A percentile compares a stretch with the other conserved stretches of the same genome.
These are phyloP conservation scores for Tylopilus sp. DNA, from an alignment of 768 basidiomycete species.

Conservation along the genomic window DNA sequence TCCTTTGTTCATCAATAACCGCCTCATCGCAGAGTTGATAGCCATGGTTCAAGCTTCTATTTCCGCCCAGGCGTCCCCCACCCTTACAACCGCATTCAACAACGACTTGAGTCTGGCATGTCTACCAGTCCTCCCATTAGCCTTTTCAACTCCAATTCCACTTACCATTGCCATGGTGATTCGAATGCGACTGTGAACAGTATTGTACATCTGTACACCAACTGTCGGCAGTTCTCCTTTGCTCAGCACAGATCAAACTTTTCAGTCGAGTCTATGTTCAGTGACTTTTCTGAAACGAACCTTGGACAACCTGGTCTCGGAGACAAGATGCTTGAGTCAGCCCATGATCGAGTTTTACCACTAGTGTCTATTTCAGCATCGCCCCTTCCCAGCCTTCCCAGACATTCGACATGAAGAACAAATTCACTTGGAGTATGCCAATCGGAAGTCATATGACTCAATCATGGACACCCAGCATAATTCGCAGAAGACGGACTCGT, in stretches of 20 bases:
- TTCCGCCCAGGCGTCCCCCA: slow-evolving; percentile 39
- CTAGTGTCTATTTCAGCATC: slow-evolving; percentile 65
- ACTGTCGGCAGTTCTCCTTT: slow-evolving; percentile 57
- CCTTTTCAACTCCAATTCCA: slow-evolving; percentile 66
- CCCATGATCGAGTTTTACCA: slow-evolving; percentile 47
- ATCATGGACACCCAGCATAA: slow-evolving; percentile 53
- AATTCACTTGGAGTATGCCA: slow-evolving; percentile 19
- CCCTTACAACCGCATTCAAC: slow-evolving; percentile 47
- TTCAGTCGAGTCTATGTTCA: slow-evolving; percentile 64
- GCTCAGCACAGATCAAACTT: slow-evolving; percentile 51
- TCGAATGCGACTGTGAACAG: slow-evolving; percentile 60
- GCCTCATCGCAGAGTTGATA: slow-evolving; percentile 58
- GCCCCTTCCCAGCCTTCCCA: slow-evolving; percentile 45
- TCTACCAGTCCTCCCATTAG: slow-evolving; percentile 67
- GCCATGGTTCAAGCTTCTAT: slow-evolving; percentile 77
- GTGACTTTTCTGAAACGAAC: slow-evolving; percentile 56
- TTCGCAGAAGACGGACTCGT: slow-evolving; percentile 43
- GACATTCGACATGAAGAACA: slow-evolving; percentile 15
- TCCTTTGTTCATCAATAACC: slow-evolving; percentile 47
- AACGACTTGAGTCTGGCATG: slow-evolving; percentile 59
- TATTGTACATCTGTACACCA: slow-evolving; percentile 52
- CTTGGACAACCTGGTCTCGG: slow-evolving; percentile 72
- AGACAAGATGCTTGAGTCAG: slow-evolving; percentile 83
- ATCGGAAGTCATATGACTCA: slow-evolving; percentile 57
- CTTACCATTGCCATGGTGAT: slow-evolving; percentile 50